Conservation (phyloP, 2,329 filamentous ascomycete genomes). For the Fusarium buharicum region DNA sequence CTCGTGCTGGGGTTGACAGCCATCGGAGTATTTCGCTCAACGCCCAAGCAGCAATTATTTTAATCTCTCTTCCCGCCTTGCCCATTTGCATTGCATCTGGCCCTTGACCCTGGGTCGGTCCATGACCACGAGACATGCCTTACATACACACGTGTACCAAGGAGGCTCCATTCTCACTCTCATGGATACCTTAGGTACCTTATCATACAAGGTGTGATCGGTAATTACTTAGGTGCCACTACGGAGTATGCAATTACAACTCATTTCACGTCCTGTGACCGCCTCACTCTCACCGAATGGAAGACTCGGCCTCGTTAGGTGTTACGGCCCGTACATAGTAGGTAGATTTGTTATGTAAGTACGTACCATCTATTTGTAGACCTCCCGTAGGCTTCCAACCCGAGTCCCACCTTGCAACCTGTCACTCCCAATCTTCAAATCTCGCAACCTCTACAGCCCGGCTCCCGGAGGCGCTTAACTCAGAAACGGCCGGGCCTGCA, state of each 20-base stretch:
- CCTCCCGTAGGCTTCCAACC: constrained; percentile 29
- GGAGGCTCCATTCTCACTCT: constrained; percentile 19
- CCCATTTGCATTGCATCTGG: background rate
- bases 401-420: constrained; percentile 35
- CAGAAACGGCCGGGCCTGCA: constrained; percentile 22
- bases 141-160: constrained; percentile 27
- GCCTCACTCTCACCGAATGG: constrained; percentile 38
- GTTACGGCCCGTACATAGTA: constrained; percentile 17
- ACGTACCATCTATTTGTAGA: constrained; percentile 7
- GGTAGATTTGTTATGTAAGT: constrained; percentile 4
- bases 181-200: constrained; percentile 30
- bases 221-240: constrained; percentile 8
- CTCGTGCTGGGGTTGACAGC: constrained; percentile 25
- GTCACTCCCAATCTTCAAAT: constrained; percentile 37
- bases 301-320: constrained; percentile 21
- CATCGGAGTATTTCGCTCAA: constrained; percentile 38
- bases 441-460: constrained; percentile 39
- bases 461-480: constrained; percentile 23
- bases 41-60: background rate
- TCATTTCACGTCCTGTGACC: constrained; percentile 33
- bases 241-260: constrained; percentile 30
- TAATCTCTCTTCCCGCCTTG: constrained; percentile 20
- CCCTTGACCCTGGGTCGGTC: constrained; percentile 7
- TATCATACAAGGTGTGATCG: constrained; percentile 17
- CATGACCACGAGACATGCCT: constrained; percentile 16